Conservation (phyloP, 2,329 filamentous ascomycete genomes). For the Aaosphaeria pasadenensis region DNA sequence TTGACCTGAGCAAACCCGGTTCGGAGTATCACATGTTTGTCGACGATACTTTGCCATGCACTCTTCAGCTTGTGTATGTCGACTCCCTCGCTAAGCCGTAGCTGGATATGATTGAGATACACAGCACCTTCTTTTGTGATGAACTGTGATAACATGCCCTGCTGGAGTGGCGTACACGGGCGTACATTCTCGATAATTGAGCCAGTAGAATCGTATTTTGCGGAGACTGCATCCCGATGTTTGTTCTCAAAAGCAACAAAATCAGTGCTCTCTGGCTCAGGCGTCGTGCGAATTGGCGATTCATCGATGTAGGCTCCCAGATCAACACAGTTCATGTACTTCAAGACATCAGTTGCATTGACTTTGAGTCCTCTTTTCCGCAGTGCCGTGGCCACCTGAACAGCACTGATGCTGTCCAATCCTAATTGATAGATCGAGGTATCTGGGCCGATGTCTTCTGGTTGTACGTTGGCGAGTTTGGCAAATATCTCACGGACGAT, state of each 20-base stretch:
- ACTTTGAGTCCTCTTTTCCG: constrained; percentile 58
- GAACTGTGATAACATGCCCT: constrained; percentile 75
- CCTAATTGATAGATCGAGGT: constrained; percentile 86
- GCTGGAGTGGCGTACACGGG: constrained; percentile 78
- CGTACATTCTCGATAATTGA: constrained; percentile 56
- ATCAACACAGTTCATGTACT: constrained; percentile 40
- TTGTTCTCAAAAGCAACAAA: constrained; percentile 51
- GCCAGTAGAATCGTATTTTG: constrained; percentile 25
- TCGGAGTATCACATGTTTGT: constrained; percentile 68
- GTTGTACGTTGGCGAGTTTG: constrained; percentile 54
- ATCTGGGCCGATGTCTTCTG: constrained; percentile 51
- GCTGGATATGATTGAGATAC: constrained; percentile 73
- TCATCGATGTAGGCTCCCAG: constrained; percentile 25
- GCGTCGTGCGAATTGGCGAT: neutral
- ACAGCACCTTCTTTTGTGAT: constrained; percentile 61
- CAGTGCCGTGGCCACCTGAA: constrained; percentile 70
- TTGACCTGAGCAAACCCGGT: constrained; percentile 68
- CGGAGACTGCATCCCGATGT: constrained; percentile 35
- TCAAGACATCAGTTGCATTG: constrained; percentile 71
- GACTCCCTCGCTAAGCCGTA: constrained; percentile 46
- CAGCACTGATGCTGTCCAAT: constrained; percentile 83
- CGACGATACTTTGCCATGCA: constrained; percentile 59
- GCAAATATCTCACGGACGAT: constrained; percentile 57
- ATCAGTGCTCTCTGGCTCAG: constrained; percentile 25
- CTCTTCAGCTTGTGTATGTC: constrained; percentile 42